These are phyloP conservation scores for Areca catechu DNA, from an alignment of 176 grass and related monocot species.

Conservation along the genomic window DNA sequence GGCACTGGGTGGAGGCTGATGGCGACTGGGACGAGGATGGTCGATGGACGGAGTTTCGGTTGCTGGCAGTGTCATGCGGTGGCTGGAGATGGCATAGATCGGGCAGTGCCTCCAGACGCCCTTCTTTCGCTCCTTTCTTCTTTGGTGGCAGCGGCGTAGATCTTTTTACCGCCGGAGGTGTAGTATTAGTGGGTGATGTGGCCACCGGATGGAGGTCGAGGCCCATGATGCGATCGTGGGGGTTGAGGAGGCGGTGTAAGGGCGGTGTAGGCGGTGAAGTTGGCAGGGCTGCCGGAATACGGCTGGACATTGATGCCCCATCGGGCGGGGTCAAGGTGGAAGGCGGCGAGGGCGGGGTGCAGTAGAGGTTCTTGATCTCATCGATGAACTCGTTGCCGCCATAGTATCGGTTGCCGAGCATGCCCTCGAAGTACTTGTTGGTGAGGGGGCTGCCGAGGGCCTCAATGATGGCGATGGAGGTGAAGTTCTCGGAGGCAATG, in stretches of 20 bases:
- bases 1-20: too few species aligned
- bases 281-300: too few species aligned
- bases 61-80: too few species aligned
- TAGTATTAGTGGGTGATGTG: conserved; percentile 93
- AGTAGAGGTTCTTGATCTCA: conserved; percentile 85
- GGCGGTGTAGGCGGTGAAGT: conserved; percentile 91
- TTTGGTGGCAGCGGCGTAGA: too few species aligned
- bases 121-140: too few species aligned
- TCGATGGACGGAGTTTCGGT: too few species aligned
- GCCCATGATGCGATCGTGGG: conserved; percentile 97
- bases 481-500: conserved; percentile 99
- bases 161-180: too few species aligned
- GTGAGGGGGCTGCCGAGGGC: conserved; percentile 87
- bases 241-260: conserved; percentile 85
- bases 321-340: conserved; percentile 39
- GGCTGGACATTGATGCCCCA: conserved; percentile 99
- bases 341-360: conserved; percentile 61
- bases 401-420: conserved; percentile 85
- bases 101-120: too few species aligned
- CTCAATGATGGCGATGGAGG: conserved; percentile 93
- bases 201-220: conserved; percentile 80
- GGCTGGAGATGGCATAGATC: conserved; percentile 92
- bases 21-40: too few species aligned
- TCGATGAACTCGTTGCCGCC: conserved; percentile 96
- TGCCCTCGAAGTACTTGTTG: conserved; percentile 99